phyloP scores from a whole-genome alignment of 208 protist genomes.

The Porcisia hertigi region DNA sequence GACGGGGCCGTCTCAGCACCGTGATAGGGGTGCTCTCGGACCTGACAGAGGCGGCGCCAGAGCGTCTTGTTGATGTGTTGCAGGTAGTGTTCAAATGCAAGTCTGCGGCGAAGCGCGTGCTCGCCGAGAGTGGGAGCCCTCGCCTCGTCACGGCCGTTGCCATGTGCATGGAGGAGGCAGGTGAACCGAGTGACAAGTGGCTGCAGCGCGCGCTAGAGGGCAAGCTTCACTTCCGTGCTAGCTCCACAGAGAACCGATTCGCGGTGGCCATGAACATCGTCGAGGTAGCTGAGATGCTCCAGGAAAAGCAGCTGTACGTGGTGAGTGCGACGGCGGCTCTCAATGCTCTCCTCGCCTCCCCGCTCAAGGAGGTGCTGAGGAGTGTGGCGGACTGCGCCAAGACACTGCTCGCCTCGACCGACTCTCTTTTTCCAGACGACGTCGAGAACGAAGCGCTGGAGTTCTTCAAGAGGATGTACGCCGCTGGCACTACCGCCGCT shows the following conservation, averaged over 20 bases:
- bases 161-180: constrained; percentile 88
- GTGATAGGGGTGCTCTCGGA: constrained; percentile 83
- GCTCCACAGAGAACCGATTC: constrained; percentile 87
- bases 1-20: constrained; percentile 56
- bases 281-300: constrained; percentile 84
- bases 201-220: constrained; percentile 81
- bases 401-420: constrained; percentile 65
- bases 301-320: constrained; percentile 80
- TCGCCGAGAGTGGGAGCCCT: constrained; percentile 69
- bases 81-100: constrained; percentile 78
- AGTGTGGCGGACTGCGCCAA: constrained; percentile 76
- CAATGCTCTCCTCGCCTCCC: constrained; percentile 71
- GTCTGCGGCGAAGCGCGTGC: constrained; percentile 62
- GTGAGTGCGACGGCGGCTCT: constrained; percentile 81
- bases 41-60: constrained; percentile 60
- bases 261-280: constrained; percentile 84
- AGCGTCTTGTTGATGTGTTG: constrained; percentile 68
- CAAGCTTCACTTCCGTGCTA: constrained; percentile 80
- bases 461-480: constrained; percentile 88
- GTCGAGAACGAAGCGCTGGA: constrained; percentile 82
- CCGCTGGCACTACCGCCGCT: constrained; percentile 48
- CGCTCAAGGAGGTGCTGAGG: constrained; percentile 78
- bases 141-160: constrained; percentile 82
- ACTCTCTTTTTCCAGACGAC: constrained; percentile 83
- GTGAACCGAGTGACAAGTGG: constrained; percentile 82